Conservation (phyloP, 2,329 filamentous ascomycete species). For the Clarireedia hainanense region DNA sequence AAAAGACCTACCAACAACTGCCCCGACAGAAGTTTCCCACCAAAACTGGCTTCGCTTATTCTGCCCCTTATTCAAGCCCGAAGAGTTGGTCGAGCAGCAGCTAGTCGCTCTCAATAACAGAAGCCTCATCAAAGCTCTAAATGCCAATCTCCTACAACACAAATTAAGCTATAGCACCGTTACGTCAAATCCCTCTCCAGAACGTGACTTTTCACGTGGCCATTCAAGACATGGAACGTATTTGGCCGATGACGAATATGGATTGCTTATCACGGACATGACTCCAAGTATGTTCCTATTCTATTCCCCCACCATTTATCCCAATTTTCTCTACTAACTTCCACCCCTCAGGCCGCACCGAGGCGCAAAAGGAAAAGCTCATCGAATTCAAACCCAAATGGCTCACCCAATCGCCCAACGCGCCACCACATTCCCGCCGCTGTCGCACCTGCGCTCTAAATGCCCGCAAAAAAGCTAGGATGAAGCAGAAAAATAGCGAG, state of each 20-base stretch:
- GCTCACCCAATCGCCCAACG: constrained; percentile 68
- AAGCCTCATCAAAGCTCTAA: constrained; percentile 40
- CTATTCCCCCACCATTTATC: not conserved
- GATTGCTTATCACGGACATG: constrained; percentile 71
- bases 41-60: constrained; percentile 45
- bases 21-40: constrained; percentile 33
- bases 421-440: constrained; percentile 51
- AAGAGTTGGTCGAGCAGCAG: constrained; percentile 48
- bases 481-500: not conserved
- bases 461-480: constrained; percentile 8
- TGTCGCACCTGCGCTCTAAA: constrained; percentile 65
- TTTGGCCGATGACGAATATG: constrained; percentile 50
- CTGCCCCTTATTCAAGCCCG: constrained; percentile 44
- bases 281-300: constrained; percentile 32
- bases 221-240: constrained; percentile 42
- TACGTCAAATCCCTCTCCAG: constrained; percentile 1
- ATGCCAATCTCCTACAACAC: constrained; percentile 40
- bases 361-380: constrained; percentile 25
- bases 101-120: constrained; percentile 40
- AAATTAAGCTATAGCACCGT: constrained; percentile 10
- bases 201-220: constrained; percentile 29
- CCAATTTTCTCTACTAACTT: not conserved
- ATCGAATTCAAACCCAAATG: constrained; percentile 83
- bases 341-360: too few species aligned
- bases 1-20: constrained; percentile 45